Conservation (phyloP, 2,329 filamentous ascomycete species). For the Lecanoromycetidae sp. region DNA sequence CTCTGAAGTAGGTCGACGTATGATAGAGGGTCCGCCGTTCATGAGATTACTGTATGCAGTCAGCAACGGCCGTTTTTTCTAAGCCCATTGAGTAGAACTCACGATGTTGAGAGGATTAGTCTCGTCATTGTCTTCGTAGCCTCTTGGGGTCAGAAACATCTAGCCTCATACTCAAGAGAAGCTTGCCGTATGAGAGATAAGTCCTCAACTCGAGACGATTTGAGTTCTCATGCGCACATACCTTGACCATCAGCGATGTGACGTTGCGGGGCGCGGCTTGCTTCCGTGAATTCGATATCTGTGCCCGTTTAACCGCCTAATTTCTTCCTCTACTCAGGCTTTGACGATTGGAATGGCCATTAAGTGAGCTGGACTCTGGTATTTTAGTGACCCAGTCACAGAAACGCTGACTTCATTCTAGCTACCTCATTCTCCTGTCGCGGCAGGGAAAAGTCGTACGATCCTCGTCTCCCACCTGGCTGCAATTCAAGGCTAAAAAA, state of each 20-base stretch:
- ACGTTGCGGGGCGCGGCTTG: too few species aligned
- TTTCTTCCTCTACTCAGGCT: background rate
- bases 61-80: background rate
- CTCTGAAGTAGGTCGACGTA: slow-evolving; percentile 62
- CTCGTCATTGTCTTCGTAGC: slow-evolving; percentile 48
- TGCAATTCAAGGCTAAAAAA: slow-evolving; percentile 16
- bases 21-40: slow-evolving; percentile 68
- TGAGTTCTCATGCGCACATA: too few species aligned
- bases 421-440: slow-evolving; percentile 94
- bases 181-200: too few species aligned
- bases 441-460: slow-evolving; percentile 98
- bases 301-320: slow-evolving; percentile 6
- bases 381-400: slow-evolving; percentile 17
- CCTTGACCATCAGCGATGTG: too few species aligned
- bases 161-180: too few species aligned
- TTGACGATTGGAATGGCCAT: slow-evolving; percentile 38
- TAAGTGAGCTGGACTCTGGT: slow-evolving; percentile 42
- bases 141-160: background rate
- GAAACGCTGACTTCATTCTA: slow-evolving; percentile 29
- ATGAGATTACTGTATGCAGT: slow-evolving; percentile 58
- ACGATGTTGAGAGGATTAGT: slow-evolving; percentile 78
- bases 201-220: too few species aligned
- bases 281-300: too few species aligned
- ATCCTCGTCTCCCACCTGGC: slow-evolving; percentile 33
- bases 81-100: slow-evolving; percentile 28